These are phyloP conservation scores for Pythium rishiriense DNA, from an alignment of 352 stramenopile species.

Conservation along the genomic window DNA sequence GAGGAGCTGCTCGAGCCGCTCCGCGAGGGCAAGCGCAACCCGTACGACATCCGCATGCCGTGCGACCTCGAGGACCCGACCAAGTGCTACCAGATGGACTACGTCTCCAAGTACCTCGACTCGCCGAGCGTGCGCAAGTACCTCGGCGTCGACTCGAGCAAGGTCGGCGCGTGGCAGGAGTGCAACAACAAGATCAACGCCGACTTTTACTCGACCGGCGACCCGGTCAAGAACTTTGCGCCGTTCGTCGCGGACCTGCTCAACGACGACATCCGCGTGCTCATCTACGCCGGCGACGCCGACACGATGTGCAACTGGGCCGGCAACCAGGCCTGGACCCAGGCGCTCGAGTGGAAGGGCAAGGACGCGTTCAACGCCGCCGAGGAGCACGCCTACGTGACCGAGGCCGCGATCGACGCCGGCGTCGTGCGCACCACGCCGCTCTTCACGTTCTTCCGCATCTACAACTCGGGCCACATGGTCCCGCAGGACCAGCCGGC, in stretches of 20 bases:
- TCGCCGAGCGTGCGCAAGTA: conserved; percentile 39
- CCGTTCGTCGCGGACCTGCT: conserved; percentile 86
- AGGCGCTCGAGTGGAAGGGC: conserved; percentile 64
- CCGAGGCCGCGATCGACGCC: conserved; percentile 51
- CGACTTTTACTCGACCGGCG: conserved; percentile 32
- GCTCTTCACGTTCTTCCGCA: conserved; percentile 82
- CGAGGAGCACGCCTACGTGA: conserved; percentile 23
- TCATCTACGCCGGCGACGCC: conserved; percentile 56
- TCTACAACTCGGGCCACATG: conserved; percentile 90
- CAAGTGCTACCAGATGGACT: conserved; percentile 60
- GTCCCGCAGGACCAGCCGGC: conserved; percentile 85
- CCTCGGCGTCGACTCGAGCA: conserved; percentile 35
- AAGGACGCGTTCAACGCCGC: conserved; percentile 67
- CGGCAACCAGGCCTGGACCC: conserved; percentile 90
- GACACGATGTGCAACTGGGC: conserved; percentile 96
- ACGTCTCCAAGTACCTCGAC: conserved; percentile 33
- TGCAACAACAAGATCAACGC: conserved; percentile 90
- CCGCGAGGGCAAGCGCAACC: conserved; percentile 52
- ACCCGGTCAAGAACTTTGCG: conserved; percentile 71
- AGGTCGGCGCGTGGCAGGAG: conserved; percentile 71
- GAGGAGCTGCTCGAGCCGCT: conserved; percentile 41
- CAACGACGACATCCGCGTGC: conserved; percentile 29
- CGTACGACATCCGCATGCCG: conserved; percentile 70
- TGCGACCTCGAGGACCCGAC: conserved; percentile 64
- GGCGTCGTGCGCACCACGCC: conserved; percentile 21